Percentiles rank a stretch among this genome's conserved stretches.
Conservation (phyloP, 805 yeast genomes). For the Candida loeiensis region DNA sequence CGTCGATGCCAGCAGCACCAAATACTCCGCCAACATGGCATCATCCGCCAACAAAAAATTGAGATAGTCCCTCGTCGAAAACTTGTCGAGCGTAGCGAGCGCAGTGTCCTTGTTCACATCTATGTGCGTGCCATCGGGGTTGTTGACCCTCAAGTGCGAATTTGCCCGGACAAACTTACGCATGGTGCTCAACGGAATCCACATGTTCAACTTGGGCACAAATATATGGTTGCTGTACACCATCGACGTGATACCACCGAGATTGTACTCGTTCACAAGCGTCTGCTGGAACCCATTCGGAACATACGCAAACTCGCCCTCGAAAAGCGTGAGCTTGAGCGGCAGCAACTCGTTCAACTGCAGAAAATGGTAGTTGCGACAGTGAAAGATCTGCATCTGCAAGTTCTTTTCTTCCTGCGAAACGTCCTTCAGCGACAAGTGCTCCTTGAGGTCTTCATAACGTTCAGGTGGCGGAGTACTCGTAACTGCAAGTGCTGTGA, state of each 20-base stretch:
- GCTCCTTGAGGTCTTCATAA: constrained; percentile 5
- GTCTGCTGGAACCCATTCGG: constrained; percentile 30
- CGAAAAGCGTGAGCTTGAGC: constrained; percentile 27
- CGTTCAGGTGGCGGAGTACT: constrained; percentile 21
- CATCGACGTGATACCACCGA: constrained; percentile 7
- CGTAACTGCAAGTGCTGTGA: constrained; percentile 37
- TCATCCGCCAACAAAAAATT: constrained; percentile 22
- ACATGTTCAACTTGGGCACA: constrained; percentile 51
- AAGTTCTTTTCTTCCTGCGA: constrained; percentile 17
- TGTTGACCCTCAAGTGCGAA: background rate
- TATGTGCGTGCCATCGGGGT: background rate
- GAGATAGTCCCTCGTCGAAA: constrained; percentile 22
- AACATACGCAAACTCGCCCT: constrained; percentile 34
- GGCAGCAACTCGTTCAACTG: constrained; percentile 31
- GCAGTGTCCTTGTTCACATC: constrained; percentile 1
- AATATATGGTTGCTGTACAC: constrained; percentile 42
- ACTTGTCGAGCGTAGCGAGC: constrained; percentile 5
- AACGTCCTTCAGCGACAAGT: constrained; percentile 4
- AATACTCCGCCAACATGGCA: constrained; percentile 28
- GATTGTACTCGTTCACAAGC: constrained; percentile 28
- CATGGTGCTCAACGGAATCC: constrained; percentile 37
- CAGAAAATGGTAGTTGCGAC: constrained; percentile 37
- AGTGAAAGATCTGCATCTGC: constrained; percentile 30
- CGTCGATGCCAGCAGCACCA: too few species aligned
- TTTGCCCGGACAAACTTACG: background rate